Evolutionary conservation across 2,329 filamentous ascomycete genomes (phyloP).

Genomic region (Colletotrichum magnum): DNA sequence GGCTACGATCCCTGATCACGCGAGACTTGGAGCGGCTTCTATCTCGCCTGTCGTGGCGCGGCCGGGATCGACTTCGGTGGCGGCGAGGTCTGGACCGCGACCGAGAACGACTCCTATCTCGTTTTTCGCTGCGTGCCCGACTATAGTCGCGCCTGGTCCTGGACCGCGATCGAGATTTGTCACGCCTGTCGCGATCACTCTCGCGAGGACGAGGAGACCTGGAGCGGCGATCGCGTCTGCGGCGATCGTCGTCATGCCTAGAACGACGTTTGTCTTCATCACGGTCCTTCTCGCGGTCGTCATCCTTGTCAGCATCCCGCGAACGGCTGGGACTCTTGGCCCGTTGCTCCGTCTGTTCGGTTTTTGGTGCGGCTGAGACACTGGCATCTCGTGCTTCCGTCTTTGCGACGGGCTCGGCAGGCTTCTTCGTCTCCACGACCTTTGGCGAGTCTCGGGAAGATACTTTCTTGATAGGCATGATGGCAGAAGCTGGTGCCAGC

Average conservation of each 20-base stretch:
- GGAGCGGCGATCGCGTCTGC: conserved; percentile 54
- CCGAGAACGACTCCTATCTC: conserved; percentile 59
- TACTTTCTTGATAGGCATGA: conserved; percentile 66
- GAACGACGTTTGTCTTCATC: conserved; percentile 49
- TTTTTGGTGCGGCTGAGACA: conserved; percentile 26
- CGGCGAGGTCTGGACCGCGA: conserved; percentile 43
- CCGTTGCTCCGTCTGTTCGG: conserved; percentile 26
- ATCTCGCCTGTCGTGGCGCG: conserved; percentile 49
- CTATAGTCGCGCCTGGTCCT: conserved; percentile 53
- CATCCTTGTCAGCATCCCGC: conserved; percentile 31
- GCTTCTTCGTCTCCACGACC: conserved; percentile 57
- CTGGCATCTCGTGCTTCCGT: conserved; percentile 50
- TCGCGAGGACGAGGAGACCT: conserved; percentile 54
- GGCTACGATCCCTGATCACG: conserved; percentile 50
- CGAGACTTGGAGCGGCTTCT: conserved; percentile 54
- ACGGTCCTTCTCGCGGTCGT: conserved; percentile 45
- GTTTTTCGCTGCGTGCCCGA: conserved; percentile 45
- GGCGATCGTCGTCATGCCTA: conserved; percentile 51
- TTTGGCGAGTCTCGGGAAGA: conserved; percentile 58
- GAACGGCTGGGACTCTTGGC: conserved; percentile 47
- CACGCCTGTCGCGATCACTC: conserved; percentile 47
- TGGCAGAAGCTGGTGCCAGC: conserved; percentile 69
- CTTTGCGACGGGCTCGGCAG: conserved; percentile 49
- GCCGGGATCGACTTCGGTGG: conserved; percentile 51
- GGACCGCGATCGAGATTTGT: conserved; percentile 48